Conservation (phyloP, 228 moss, liverwort and hornwort genomes). For the Sphagnum fallax region DNA sequence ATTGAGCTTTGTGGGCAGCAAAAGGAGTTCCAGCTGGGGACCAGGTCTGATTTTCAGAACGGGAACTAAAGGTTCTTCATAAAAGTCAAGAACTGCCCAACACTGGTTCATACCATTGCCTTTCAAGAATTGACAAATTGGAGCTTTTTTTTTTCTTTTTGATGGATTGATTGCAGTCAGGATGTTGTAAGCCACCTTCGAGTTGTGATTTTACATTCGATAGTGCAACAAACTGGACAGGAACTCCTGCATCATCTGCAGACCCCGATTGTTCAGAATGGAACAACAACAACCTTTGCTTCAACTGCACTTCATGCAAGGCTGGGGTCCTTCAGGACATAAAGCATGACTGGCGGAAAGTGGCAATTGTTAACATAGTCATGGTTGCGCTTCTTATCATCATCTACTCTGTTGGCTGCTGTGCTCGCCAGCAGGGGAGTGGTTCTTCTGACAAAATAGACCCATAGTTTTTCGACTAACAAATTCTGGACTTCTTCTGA, state of each 20-base stretch:
- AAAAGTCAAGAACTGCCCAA: too few species aligned
- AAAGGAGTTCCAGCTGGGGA: too few species aligned
- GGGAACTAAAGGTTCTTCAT: too few species aligned
- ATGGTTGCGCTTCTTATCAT: conserved; percentile 55
- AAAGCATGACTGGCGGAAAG: conserved; percentile 87
- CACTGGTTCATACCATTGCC: too few species aligned
- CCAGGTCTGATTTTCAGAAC: too few species aligned
- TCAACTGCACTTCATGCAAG: conserved; percentile 78
- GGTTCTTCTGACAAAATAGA: too few species aligned
- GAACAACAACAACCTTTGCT: conserved; percentile 64
- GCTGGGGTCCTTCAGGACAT: conserved; percentile 81
- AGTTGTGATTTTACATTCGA: conserved; percentile 55
- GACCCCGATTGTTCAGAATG: conserved; percentile 62
- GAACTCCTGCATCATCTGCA: conserved; percentile 22
- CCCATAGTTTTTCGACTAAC: too few species aligned
- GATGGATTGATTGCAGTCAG: conserved; percentile 44
- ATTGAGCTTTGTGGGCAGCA: too few species aligned
- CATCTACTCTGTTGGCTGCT: conserved; percentile 83
- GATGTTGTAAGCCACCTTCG: conserved; percentile 93
- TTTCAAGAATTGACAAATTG: too few species aligned
- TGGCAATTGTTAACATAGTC: conserved; percentile 61
- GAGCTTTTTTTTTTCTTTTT: too few species aligned
- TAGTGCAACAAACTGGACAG: conserved; percentile 65
- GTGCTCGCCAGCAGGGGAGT: conserved; percentile 32
- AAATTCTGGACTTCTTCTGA: too few species aligned